A percentile compares a stretch with the other conserved stretches of the same genome.
These are phyloP conservation scores for Paraphaeosphaeria minitans DNA, from an alignment of 2,329 filamentous ascomycete species.

Conservation along the genomic window DNA sequence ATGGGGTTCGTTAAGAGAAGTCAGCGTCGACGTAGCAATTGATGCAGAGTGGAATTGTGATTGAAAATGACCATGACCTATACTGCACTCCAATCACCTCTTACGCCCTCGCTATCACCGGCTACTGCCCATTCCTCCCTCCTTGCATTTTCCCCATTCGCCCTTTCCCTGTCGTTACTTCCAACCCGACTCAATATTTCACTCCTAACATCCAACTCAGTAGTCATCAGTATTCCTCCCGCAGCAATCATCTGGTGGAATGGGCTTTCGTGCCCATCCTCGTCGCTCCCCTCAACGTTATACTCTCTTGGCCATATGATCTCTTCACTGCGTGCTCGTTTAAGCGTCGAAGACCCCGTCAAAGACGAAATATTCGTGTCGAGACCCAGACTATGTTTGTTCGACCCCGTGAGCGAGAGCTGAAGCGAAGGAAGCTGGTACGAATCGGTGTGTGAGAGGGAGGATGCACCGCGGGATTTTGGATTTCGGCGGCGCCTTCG, in stretches of 20 bases:
- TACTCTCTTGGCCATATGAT: constrained; percentile 12
- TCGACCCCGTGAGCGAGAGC: background rate
- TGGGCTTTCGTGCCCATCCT: background rate
- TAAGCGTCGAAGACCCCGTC: constrained; percentile 6
- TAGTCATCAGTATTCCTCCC: constrained; percentile 16
- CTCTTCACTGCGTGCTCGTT: constrained; percentile 11
- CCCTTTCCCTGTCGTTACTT: constrained; percentile 1
- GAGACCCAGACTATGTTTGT: background rate
- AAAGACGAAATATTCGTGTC: constrained; percentile 7
- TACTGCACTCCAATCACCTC: constrained; percentile 5
- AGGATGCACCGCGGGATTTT: constrained; percentile 1
- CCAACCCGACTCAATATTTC: constrained; percentile 13
- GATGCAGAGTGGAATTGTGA: background rate
- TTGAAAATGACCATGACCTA: background rate
- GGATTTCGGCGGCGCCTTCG: background rate
- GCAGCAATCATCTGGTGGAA: constrained; percentile 5
- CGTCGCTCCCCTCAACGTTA: background rate
- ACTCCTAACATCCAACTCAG: constrained; percentile 14
- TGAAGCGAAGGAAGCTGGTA: constrained; percentile 8
- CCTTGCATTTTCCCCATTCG: background rate
- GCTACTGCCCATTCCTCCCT: constrained; percentile 1
- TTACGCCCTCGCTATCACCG: background rate
- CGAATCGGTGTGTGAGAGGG: background rate
- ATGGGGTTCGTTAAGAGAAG: no score
- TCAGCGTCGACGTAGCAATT: background rate